A percentile compares a stretch with the other conserved stretches of the same genome.
phyloP scores from a whole-genome alignment of 2,329 filamentous ascomycete species.

The Pseudogymnoascus verrucosus region DNA sequence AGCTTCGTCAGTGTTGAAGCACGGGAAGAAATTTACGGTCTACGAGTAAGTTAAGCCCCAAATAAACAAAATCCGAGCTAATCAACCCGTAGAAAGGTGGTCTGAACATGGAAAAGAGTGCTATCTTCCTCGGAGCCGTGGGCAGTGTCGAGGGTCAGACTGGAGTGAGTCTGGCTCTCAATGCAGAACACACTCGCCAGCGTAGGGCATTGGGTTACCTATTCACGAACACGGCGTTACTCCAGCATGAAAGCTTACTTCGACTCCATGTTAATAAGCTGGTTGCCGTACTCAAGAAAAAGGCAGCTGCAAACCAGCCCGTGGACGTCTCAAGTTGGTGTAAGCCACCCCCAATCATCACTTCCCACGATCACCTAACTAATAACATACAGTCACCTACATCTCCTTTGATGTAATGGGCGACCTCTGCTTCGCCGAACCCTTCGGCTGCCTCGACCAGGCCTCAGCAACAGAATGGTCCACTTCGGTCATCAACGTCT shows the following conservation, averaged over 20 bases:
- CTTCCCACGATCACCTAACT: neutral
- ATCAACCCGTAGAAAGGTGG: neutral
- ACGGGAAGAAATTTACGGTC: slow-evolving; percentile 24
- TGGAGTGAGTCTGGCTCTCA: neutral
- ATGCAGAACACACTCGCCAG: neutral
- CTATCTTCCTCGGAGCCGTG: neutral
- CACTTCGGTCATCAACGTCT: neutral
- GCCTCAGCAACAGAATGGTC: slow-evolving; percentile 3
- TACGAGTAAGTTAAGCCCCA: neutral
- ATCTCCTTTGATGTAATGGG: slow-evolving; percentile 9
- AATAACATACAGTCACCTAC: neutral
- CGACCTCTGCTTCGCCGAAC: slow-evolving; percentile 7
- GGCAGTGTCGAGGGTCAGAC: slow-evolving; percentile 1
- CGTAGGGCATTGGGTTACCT: neutral
- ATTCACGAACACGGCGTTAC: neutral
- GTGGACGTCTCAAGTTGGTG: neutral
- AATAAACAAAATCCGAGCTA: neutral
- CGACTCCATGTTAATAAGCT: neutral
- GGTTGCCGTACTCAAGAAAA: neutral
- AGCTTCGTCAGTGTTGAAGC: slow-evolving; percentile 28
- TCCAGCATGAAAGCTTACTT: neutral
- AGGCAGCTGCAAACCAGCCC: neutral
- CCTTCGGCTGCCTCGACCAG: neutral
- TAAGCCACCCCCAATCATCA: neutral
- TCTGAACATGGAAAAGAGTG: neutral